phyloP scores from a whole-genome alignment of 768 basidiomycete genomes.

The Astraeus odoratus region DNA sequence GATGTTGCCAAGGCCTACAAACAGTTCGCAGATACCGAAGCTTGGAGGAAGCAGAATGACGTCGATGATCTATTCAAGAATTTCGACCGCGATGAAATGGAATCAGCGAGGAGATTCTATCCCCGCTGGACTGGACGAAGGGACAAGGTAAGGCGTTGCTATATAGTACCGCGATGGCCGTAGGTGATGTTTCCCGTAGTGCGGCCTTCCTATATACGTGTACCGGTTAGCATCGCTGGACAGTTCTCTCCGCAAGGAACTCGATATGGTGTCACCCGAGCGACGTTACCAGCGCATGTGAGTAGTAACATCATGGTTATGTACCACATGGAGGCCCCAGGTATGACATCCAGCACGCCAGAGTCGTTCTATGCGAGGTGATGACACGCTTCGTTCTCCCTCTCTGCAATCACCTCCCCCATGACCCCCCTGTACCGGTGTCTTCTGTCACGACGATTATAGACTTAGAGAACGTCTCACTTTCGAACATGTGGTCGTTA shows the following conservation, averaged over 20 bases:
- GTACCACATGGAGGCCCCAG: not conserved
- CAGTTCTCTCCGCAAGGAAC: conserved; percentile 46
- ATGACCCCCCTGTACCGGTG: conserved; percentile 45
- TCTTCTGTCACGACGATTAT: conserved; percentile 62
- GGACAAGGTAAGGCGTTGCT: conserved; percentile 57
- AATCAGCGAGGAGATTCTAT: conserved; percentile 55
- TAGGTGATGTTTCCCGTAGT: conserved; percentile 29
- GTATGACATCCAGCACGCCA: conserved; percentile 18
- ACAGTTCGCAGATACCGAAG: conserved; percentile 62
- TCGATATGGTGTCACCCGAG: conserved; percentile 45
- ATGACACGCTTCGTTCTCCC: conserved; percentile 62
- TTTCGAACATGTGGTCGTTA: conserved; percentile 62
- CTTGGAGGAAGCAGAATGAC: conserved; percentile 59
- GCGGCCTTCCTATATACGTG: conserved; percentile 70
- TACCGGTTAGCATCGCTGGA: conserved; percentile 62
- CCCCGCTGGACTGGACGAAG: conserved; percentile 77
- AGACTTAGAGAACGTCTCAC: conserved; percentile 58
- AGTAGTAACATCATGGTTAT: conserved; percentile 17
- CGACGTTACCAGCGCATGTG: conserved; percentile 68
- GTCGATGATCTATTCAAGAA: conserved; percentile 57
- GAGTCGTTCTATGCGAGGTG: conserved; percentile 58
- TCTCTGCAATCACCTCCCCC: conserved; percentile 56
- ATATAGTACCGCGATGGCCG: too few relatives aligned
- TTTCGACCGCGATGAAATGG: conserved; percentile 55
- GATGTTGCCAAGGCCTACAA: conserved; percentile 54